Conservation (phyloP, 768 basidiomycete genomes). For the Megacollybia marginata region DNA sequence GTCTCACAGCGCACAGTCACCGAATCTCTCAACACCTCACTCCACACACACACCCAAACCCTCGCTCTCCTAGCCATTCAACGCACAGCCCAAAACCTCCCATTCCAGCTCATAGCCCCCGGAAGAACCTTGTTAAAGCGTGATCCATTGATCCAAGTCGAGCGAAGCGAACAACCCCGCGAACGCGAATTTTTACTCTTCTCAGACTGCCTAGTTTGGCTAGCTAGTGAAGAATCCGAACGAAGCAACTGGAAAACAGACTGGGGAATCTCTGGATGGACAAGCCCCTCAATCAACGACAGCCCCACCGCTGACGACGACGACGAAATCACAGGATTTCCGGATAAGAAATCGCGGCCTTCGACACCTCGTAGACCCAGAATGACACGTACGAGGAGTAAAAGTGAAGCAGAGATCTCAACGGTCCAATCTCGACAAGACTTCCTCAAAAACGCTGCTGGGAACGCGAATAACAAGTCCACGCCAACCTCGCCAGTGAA, state of each 20-base stretch:
- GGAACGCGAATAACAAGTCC: neutral
- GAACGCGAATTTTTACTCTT: slow-evolving; percentile 75
- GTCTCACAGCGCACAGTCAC: slow-evolving; percentile 48
- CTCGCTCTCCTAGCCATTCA: slow-evolving; percentile 74
- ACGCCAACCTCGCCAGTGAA: slow-evolving; percentile 6
- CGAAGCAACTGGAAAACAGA: slow-evolving; percentile 9
- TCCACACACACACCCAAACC: slow-evolving; percentile 72
- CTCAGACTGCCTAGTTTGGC: slow-evolving; percentile 76
- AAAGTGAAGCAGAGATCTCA: slow-evolving; percentile 53
- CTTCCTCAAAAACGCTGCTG: neutral
- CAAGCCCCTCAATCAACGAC: neutral
- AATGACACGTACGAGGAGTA: slow-evolving; percentile 43
- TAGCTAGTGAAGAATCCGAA: slow-evolving; percentile 44
- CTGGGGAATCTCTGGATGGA: neutral
- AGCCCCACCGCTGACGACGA: neutral
- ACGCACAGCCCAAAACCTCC: slow-evolving; percentile 65
- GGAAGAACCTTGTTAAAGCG: slow-evolving; percentile 75
- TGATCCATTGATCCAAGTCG: slow-evolving; percentile 51
- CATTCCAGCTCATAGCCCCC: slow-evolving; percentile 71
- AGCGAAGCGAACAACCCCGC: slow-evolving; percentile 40
- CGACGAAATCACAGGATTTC: neutral
- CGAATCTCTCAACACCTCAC: slow-evolving; percentile 66
- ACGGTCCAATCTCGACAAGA: no score
- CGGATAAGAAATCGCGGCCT: slow-evolving; percentile 12
- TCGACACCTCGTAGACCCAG: neutral